These are phyloP conservation scores for Suillus hirtellus DNA, from an alignment of 768 basidiomycete genomes.

Conservation along the genomic window DNA sequence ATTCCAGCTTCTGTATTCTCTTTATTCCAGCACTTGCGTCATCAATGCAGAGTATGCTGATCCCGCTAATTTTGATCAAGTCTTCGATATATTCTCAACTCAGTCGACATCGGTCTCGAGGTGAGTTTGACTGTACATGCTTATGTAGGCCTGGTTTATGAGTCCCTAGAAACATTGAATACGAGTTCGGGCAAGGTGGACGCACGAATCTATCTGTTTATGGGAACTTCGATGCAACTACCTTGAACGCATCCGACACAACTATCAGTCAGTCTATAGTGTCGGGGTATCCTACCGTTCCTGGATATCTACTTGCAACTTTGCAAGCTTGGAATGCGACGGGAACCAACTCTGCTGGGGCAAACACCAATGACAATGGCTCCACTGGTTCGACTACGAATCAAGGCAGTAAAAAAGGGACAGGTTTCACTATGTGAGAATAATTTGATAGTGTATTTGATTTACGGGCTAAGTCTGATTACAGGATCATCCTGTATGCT, in stretches of 20 bases:
- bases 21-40: conserved; percentile 67
- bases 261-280: conserved; percentile 45
- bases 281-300: conserved; percentile 42
- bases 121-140: conserved; percentile 39
- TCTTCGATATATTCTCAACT: conserved; percentile 78
- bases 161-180: conserved; percentile 47
- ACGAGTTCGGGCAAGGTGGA: conserved; percentile 63
- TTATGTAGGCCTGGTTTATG: background rate
- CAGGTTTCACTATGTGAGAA: conserved; percentile 76
- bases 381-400: conserved; percentile 17
- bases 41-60: conserved; percentile 73
- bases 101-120: conserved; percentile 58
- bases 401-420: conserved; percentile 35
- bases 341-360: conserved; percentile 18
- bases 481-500: conserved; percentile 77
- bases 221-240: conserved; percentile 57
- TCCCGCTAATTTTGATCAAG: conserved; percentile 63
- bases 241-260: conserved; percentile 54
- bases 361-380: conserved; percentile 19
- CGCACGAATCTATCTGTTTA: conserved; percentile 52
- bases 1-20: conserved; percentile 74
- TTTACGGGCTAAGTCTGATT: conserved; percentile 5
- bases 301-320: conserved; percentile 71
- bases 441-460: conserved; percentile 6
- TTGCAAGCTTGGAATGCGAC: conserved; percentile 67